Percentiles rank a stretch among this genome's conserved stretches.
Conservation (phyloP, 768 basidiomycete genomes). For the Pulveroboletus frians region DNA sequence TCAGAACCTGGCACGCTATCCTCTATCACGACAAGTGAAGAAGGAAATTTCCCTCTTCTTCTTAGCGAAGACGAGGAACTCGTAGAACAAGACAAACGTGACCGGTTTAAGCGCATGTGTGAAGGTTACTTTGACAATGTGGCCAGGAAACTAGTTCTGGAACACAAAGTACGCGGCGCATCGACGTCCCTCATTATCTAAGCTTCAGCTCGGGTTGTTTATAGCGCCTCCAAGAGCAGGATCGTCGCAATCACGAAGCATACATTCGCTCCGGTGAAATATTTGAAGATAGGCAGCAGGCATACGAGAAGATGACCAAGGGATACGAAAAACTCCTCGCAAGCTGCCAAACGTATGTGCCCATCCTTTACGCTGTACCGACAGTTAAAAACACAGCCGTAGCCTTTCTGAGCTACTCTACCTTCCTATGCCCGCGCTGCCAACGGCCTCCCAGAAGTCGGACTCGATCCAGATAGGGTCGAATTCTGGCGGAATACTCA, state of each 20-base stretch:
- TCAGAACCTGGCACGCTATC: slow-evolving; percentile 57
- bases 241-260: slow-evolving; percentile 94
- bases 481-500: slow-evolving; percentile 35
- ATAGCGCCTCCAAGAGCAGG: slow-evolving; percentile 94
- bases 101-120: slow-evolving; percentile 88
- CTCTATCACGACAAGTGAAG: slow-evolving; percentile 28
- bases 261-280: slow-evolving; percentile 99
- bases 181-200: background rate
- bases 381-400: slow-evolving; percentile 8
- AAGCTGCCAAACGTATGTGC: slow-evolving; percentile 77
- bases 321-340: slow-evolving; percentile 87
- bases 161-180: slow-evolving; percentile 68
- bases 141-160: slow-evolving; percentile 84
- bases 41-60: slow-evolving; percentile 38
- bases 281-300: slow-evolving; percentile 97
- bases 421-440: slow-evolving; percentile 75
- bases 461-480: slow-evolving; percentile 76
- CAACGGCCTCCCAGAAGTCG: slow-evolving; percentile 72
- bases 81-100: slow-evolving; percentile 79
- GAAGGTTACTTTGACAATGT: slow-evolving; percentile 91
- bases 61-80: slow-evolving; percentile 62
- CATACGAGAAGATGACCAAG: slow-evolving; percentile 98
- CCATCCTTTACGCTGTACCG: background rate
- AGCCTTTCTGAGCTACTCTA: slow-evolving; percentile 91
- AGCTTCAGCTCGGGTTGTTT: background rate